A percentile compares a stretch with the other conserved stretches of the same genome.
These are phyloP conservation scores for Bipolaris bicolor DNA, from an alignment of 2,329 filamentous ascomycete genomes.

Conservation along the genomic window DNA sequence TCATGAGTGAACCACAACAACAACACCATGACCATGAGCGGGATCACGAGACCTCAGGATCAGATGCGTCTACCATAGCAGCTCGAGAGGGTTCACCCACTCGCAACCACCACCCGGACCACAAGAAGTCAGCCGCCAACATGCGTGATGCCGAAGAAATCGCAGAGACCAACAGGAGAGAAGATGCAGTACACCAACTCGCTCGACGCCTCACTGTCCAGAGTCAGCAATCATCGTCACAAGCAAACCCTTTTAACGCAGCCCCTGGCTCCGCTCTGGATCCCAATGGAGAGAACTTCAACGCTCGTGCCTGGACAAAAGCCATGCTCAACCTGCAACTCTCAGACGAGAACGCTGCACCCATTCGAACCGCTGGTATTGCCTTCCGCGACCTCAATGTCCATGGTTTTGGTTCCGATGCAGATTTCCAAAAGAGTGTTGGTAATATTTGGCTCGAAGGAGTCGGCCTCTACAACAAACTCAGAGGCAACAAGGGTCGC, in stretches of 20 bases:
- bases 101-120: conserved; percentile 21
- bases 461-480: conserved; percentile 46
- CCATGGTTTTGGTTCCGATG: conserved; percentile 56
- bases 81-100: conserved; percentile 32
- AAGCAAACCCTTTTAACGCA: conserved; percentile 49
- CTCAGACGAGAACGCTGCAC: conserved; percentile 50
- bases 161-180: conserved; percentile 34
- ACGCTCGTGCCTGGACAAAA: conserved; percentile 57
- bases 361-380: conserved; percentile 54
- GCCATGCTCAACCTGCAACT: conserved; percentile 56
- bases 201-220: conserved; percentile 52
- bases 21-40: conserved; percentile 22
- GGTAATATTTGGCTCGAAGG: conserved; percentile 55
- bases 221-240: conserved; percentile 48
- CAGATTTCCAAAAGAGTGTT: conserved; percentile 60
- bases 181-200: conserved; percentile 49
- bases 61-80: conserved; percentile 44
- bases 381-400: conserved; percentile 56
- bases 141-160: conserved; percentile 30
- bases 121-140: conserved; percentile 30
- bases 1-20: conserved; percentile 46
- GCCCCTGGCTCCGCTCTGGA: conserved; percentile 53
- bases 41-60: conserved; percentile 29
- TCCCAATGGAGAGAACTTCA: conserved; percentile 55
- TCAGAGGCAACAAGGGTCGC: conserved; percentile 43